Conservation (phyloP, 192 early-diverging fungal species). For the Obelidium mucronatum region DNA sequence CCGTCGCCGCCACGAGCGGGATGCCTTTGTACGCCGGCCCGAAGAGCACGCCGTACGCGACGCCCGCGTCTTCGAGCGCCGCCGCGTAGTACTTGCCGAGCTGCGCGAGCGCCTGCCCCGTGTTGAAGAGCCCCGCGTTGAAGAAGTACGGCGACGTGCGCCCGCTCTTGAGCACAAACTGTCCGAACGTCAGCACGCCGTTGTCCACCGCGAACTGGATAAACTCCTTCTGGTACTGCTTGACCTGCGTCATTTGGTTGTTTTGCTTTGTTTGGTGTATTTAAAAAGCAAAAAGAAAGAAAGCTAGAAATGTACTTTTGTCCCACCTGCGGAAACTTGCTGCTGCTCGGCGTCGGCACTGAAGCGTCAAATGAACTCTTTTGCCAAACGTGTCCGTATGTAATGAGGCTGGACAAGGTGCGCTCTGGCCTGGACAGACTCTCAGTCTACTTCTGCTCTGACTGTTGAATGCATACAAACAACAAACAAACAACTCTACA, state of each 20-base stretch:
- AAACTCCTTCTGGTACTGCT: slow-evolving; percentile 87
- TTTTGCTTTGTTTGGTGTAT: slow-evolving; percentile 8
- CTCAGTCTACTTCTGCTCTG: background rate
- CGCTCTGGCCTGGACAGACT: background rate
- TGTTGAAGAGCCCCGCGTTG: slow-evolving; percentile 96
- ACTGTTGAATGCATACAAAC: background rate
- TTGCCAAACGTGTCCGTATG: slow-evolving; percentile 91
- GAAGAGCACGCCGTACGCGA: slow-evolving; percentile 89
- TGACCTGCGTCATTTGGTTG: slow-evolving; percentile 43
- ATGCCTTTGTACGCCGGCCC: slow-evolving; percentile 99
- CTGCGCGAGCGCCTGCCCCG: slow-evolving; percentile 79
- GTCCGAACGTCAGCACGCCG: slow-evolving; percentile 88
- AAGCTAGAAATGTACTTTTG: slow-evolving; percentile 82
- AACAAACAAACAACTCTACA: background rate
- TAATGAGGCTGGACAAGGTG: slow-evolving; percentile 70
- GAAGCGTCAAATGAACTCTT: slow-evolving; percentile 66
- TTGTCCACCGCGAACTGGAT: slow-evolving; percentile 89
- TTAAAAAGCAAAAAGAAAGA: slow-evolving; percentile 13
- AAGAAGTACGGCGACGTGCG: slow-evolving; percentile 98
- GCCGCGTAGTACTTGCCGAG: slow-evolving; percentile 93
- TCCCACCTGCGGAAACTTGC: slow-evolving; percentile 85
- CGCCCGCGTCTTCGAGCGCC: slow-evolving; percentile 72
- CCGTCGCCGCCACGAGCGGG: slow-evolving; percentile 85
- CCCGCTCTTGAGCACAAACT: slow-evolving; percentile 93
- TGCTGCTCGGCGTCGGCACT: slow-evolving; percentile 70